phyloP scores from a whole-genome alignment of 2,329 filamentous ascomycete genomes.

The Orbilia oligospora region DNA sequence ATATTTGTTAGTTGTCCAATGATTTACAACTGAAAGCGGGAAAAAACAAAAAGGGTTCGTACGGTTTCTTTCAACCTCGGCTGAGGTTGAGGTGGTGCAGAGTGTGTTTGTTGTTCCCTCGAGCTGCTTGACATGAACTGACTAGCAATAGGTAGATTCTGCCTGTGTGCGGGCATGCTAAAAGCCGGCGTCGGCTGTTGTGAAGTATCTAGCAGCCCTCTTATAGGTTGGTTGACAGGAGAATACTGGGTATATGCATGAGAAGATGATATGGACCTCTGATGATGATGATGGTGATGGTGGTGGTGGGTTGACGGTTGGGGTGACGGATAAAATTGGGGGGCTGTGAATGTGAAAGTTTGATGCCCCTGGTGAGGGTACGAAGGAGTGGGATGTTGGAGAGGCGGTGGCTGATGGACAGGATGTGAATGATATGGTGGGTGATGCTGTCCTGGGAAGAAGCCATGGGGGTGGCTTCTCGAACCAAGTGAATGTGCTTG shows the following conservation, averaged over 20 bases:
- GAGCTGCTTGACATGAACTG: slow-evolving; percentile 40
- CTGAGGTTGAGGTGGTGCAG: slow-evolving; percentile 49
- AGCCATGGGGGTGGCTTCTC: slow-evolving; percentile 31
- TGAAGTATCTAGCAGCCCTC: slow-evolving; percentile 45
- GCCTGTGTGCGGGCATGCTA: slow-evolving; percentile 46
- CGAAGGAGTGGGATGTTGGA: slow-evolving; percentile 53
- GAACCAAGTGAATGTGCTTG: slow-evolving; percentile 47
- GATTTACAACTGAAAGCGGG: neutral
- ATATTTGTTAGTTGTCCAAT: slow-evolving; percentile 1
- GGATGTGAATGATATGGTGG: slow-evolving; percentile 55
- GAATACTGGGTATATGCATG: slow-evolving; percentile 52
- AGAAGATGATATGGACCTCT: slow-evolving; percentile 50
- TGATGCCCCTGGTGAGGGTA: slow-evolving; percentile 47
- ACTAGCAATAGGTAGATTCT: slow-evolving; percentile 36
- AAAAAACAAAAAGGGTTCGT: slow-evolving; percentile 3
- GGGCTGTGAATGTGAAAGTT: slow-evolving; percentile 41
- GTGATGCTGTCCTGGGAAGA: slow-evolving; percentile 47
- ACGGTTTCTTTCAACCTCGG: slow-evolving; percentile 62
- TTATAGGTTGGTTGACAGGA: slow-evolving; percentile 51
- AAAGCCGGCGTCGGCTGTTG: slow-evolving; percentile 52
- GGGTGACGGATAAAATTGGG: slow-evolving; percentile 57
- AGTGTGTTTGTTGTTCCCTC: slow-evolving; percentile 48
- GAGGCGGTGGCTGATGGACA: slow-evolving; percentile 40
- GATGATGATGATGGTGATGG: slow-evolving; percentile 37
- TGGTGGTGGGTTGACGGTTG: slow-evolving; percentile 40